Evolutionary conservation across 352 stramenopile genomes (phyloP), one percentile per base, ranked within the genome.

Genomic region (Albugo candida): DNA sequence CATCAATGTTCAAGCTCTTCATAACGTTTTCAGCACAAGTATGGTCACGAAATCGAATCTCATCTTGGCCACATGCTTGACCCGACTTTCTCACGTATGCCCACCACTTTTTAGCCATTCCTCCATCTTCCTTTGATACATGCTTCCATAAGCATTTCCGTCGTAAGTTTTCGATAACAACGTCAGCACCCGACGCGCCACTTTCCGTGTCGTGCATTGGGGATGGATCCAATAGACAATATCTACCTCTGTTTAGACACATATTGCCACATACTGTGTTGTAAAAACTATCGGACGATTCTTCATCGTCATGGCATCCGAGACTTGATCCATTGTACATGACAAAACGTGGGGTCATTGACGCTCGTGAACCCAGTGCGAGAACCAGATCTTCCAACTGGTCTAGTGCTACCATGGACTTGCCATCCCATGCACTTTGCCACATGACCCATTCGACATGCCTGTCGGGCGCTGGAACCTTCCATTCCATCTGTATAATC

Each of bases 401-500:
- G 53, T 80, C 76, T 49, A 97, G 49, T 21, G 42, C 41, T 46
- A 52, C 56, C 48, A 70, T 59, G 27, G 60, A 81, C 69, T 93
- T 62, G 55, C 85, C 61, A 56, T 98, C 94, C 56, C 83, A 94
- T 12, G 92, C 83, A 47, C 74, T 96, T 20, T 95, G 93, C 92
- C 91, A 98, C 47, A 98, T 63, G 41, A 93, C 94, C 77, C 94
- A 98, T 67, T 97, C 92, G 16, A 98, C 94, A 17, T 88, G 81
- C 37, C 92, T 86, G 60, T 97, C 92, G 0, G 91, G 85, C n/a
- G 70, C 84, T 2, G 94, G 94, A 31, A 98, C 78, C 12, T 67
- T 70, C 87, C 89, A 98, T 67, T 97, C 75, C 48, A 96, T 94
- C 67, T 95, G 87, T 37, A 97, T 86, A 63, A 87, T 83, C n/a